Base-by-base conservation (phyloP, 148 eudicot genomes). In the Rheum nobile region DNA sequence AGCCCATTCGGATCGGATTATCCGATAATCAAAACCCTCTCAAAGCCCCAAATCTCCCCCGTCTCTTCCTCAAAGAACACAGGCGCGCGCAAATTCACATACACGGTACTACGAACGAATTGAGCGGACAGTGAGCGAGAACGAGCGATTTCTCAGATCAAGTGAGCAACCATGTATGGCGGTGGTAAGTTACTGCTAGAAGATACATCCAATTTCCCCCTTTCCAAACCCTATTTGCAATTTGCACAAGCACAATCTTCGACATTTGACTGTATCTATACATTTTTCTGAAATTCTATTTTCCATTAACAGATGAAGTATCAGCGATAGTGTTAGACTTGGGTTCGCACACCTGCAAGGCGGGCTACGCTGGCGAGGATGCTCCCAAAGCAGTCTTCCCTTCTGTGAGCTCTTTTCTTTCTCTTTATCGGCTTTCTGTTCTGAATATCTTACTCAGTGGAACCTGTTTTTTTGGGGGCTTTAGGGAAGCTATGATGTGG, bases 351-450 rank as follows among this genome's bases (percentile, higher is more conserved):
- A 87, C 99, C 21, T 91, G 97, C 83, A 95, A 95, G 83, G 97
- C 92, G n/a, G 99, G 99, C 29, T 91, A 91, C 63, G 97, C 99
- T 12, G 97, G 99, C 26, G 99, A 95, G 85, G 99, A 95, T 87
- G 94, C 94, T 77, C 99, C 99, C 29, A 95, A 95, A 78, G 97
- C 99, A 14, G 97, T 95, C 39, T 95, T 95, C 67, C 96, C 97
- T 21, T 95, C 97, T 54, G 99, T 95, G 83, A 77, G 84, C 73
- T 68, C 7, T 48, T 19, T 75, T 43, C 16, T 28, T 50, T 57
- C 41, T 42, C 65, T 8, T 71, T 26, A 6, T 38, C 38, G 39
- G 1, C n/a, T 57, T 16, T 16, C 29, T 50, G 1, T 12, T 31
- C 31, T 24, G 11, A 28, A 21, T 28, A 8, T 8, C 1, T 17